Percentiles rank a stretch among this genome's conserved stretches.
These are phyloP conservation scores for Triticum monococcum DNA, from an alignment of 176 grass and related monocot species.

Conservation along the genomic window DNA sequence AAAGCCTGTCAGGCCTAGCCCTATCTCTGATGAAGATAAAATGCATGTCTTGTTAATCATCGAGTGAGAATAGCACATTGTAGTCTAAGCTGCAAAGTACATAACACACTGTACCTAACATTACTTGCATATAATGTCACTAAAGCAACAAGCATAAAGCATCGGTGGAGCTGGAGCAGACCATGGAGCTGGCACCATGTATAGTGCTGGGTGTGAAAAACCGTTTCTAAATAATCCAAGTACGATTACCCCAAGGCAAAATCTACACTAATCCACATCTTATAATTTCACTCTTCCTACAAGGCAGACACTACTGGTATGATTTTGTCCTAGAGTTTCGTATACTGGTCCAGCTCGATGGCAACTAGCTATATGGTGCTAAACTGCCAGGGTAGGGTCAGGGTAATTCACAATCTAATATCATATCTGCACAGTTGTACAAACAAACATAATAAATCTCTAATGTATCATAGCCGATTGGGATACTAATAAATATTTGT, in stretches of 20 bases:
- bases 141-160: background rate
- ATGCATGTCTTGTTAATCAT: slow-evolving; percentile 15
- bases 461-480: background rate
- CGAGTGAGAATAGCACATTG: slow-evolving; percentile 22
- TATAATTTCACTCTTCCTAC: background rate
- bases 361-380: background rate
- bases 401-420: background rate
- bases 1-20: slow-evolving; percentile 90
- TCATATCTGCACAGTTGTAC: background rate
- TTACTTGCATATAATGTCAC: background rate
- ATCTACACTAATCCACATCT: background rate
- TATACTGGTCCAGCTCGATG: background rate
- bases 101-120: background rate
- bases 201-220: background rate
- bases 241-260: background rate
- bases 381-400: background rate
- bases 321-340: background rate
- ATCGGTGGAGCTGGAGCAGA: background rate
- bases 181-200: background rate
- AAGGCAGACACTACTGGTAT: slow-evolving; percentile 1
- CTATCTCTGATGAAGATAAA: slow-evolving; percentile 66
- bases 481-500: background rate
- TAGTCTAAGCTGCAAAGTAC: background rate
- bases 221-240: background rate
- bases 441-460: background rate